A percentile compares a stretch with the other conserved stretches of the same genome.
These are phyloP conservation scores for Fusarium succisae DNA, from an alignment of 2,329 filamentous ascomycete genomes.

Conservation along the genomic window DNA sequence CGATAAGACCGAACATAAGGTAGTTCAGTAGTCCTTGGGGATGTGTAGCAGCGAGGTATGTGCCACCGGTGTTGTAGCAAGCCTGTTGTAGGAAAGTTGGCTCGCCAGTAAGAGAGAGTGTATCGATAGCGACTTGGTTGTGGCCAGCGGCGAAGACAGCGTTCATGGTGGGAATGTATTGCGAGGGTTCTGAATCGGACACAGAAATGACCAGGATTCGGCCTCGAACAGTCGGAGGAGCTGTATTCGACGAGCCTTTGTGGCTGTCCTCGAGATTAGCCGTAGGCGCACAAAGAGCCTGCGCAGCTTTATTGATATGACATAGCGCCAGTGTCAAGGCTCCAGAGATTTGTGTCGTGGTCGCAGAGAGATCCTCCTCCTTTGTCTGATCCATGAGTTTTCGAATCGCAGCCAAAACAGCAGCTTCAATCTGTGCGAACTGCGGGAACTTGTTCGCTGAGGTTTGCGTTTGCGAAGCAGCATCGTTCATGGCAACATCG, in stretches of 20 bases:
- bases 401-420: constrained; percentile 78
- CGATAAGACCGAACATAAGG: constrained; percentile 92
- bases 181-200: constrained; percentile 82
- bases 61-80: constrained; percentile 68
- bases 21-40: constrained; percentile 85
- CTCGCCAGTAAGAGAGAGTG: constrained; percentile 83
- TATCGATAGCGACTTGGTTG: constrained; percentile 88
- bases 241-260: constrained; percentile 44
- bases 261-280: constrained; percentile 51
- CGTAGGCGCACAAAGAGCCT: constrained; percentile 69
- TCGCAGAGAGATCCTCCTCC: constrained; percentile 70
- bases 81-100: constrained; percentile 96
- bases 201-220: constrained; percentile 92
- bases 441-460: constrained; percentile 92
- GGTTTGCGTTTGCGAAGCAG: constrained; percentile 44
- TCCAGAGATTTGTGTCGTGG: constrained; percentile 88
- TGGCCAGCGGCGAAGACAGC: constrained; percentile 94
- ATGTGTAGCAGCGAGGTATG: constrained; percentile 61
- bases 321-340: constrained; percentile 89
- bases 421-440: constrained; percentile 86
- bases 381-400: constrained; percentile 77
- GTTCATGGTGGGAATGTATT: constrained; percentile 99
- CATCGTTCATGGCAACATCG: constrained; percentile 68
- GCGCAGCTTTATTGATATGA: constrained; percentile 86
- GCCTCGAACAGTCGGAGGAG: constrained; percentile 48